A percentile compares a stretch with the other conserved stretches of the same genome.
phyloP scores from a whole-genome alignment of 176 grass and related monocot species.

The Hsuehochloa calcarea region DNA sequence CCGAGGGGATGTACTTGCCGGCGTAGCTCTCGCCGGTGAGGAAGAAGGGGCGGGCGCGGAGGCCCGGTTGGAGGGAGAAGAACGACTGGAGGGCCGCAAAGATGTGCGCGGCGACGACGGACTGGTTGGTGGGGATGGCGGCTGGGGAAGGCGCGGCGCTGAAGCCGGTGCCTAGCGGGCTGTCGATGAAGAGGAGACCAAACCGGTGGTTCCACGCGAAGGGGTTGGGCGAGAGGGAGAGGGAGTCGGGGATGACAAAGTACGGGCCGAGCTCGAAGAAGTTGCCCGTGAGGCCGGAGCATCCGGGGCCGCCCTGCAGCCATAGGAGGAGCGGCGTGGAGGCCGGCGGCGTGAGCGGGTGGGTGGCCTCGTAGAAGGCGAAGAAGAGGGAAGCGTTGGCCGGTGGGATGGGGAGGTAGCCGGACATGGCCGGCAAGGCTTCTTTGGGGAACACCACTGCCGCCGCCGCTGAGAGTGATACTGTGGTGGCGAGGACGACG shows the following conservation, averaged over 20 bases:
- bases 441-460: background rate
- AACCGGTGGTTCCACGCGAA: conserved; percentile 55
- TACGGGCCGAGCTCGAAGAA: conserved; percentile 59
- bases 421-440: conserved; percentile 45
- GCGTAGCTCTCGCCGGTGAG: conserved; percentile 67
- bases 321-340: conserved; percentile 50
- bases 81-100: conserved; percentile 40
- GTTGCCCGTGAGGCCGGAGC: conserved; percentile 46
- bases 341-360: background rate
- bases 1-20: conserved; percentile 52
- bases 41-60: conserved; percentile 43
- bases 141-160: conserved; percentile 22
- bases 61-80: background rate
- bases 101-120: conserved; percentile 42
- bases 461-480: conserved; percentile 12
- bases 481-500: background rate
- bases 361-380: conserved; percentile 59
- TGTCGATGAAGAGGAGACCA: conserved; percentile 64
- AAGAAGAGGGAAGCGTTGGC: conserved; percentile 48
- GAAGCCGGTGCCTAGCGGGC: conserved; percentile 57
- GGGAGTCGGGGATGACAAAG: conserved; percentile 9
- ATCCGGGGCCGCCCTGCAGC: conserved; percentile 65
- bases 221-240: conserved; percentile 28
- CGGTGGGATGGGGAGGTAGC: conserved; percentile 44
- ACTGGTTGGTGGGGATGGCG: conserved; percentile 46